A percentile compares a stretch with the other conserved stretches of the same genome.
Conservation (phyloP, 805 yeast species). For the Lipomyces anomalus region DNA sequence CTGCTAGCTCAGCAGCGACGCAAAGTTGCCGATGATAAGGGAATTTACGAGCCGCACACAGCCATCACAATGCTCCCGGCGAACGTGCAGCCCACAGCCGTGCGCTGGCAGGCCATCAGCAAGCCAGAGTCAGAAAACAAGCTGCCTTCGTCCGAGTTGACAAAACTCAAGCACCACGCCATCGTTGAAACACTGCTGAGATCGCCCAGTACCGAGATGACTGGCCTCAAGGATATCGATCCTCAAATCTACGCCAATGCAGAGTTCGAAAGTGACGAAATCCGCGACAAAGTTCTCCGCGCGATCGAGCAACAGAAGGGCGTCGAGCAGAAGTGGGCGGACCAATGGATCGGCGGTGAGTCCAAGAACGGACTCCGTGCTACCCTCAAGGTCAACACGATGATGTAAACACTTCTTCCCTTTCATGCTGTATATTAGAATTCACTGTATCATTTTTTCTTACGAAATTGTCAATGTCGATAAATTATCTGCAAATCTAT, state of each 20-base stretch:
- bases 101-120: conserved; percentile 8
- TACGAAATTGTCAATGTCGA: too few relatives aligned
- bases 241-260: not conserved
- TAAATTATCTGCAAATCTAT: too few relatives aligned
- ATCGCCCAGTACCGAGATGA: not conserved
- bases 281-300: not conserved
- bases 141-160: not conserved
- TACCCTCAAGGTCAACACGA: not conserved
- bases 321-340: not conserved
- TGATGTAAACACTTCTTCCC: too few relatives aligned
- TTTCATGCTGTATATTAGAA: too few relatives aligned
- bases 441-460: too few relatives aligned
- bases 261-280: conserved; percentile 2
- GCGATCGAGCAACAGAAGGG: not conserved
- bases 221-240: conserved; percentile 1
- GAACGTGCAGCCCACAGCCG: conserved; percentile 60
- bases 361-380: not conserved
- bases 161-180: not conserved
- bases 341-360: not conserved
- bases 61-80: conserved; percentile 72
- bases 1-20: conserved; percentile 55
- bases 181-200: not conserved
- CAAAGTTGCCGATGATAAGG: conserved; percentile 42
- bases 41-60: conserved; percentile 74
- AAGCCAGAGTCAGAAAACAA: not conserved